phyloP scores from a whole-genome alignment of 495 filamentous ascomycete species.

The Penicillium longicatenatum region DNA sequence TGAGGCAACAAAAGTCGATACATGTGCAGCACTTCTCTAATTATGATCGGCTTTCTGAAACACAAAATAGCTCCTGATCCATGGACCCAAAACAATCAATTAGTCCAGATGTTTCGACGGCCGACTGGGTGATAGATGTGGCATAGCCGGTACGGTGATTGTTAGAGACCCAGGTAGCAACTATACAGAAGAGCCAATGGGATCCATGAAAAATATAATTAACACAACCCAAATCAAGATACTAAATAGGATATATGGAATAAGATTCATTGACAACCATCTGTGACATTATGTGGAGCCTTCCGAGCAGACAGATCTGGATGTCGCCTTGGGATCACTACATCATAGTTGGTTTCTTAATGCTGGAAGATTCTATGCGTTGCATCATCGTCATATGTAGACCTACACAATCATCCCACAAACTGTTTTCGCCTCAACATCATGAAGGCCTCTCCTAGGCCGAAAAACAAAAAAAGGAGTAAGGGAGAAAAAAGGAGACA shows the following conservation, averaged over 20 bases:
- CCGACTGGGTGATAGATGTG: background rate
- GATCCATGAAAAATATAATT: background rate
- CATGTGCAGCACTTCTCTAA: background rate
- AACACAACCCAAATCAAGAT: background rate
- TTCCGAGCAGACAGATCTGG: background rate
- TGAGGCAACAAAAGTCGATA: background rate
- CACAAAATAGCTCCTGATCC: background rate
- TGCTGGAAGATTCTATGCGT: slow-evolving; percentile 32
- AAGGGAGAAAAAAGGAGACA: background rate
- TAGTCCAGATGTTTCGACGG: background rate
- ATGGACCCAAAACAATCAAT: background rate
- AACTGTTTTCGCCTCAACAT: background rate
- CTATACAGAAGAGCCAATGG: background rate
- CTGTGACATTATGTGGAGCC: background rate
- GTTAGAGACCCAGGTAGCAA: too few species aligned
- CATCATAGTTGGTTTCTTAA: slow-evolving; percentile 18
- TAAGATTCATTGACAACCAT: background rate
- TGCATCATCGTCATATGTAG: slow-evolving; percentile 23
- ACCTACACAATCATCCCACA: background rate
- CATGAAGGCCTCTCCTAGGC: background rate
- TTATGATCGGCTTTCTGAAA: background rate
- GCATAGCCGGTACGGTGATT: too few species aligned
- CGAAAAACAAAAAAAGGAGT: background rate
- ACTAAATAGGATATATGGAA: background rate
- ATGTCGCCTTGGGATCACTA: slow-evolving; percentile 9